Conservation (phyloP, 2,329 filamentous ascomycete species). For the Neocatenulostroma microsporum region DNA sequence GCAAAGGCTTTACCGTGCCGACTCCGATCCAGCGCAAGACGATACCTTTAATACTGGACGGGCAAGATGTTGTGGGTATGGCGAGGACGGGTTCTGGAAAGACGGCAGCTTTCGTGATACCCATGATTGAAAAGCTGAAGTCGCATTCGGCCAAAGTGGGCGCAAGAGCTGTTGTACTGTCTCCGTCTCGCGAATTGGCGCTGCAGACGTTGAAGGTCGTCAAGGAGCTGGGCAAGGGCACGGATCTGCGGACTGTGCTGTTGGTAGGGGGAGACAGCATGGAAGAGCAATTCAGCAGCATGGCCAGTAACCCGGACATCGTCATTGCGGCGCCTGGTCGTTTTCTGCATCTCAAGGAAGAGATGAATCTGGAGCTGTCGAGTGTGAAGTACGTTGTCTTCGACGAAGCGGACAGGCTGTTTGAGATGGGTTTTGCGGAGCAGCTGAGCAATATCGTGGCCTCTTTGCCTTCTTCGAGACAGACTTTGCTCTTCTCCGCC, state of each 20-base stretch:
- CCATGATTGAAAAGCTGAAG: slow-evolving; percentile 92
- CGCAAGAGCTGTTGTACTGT: slow-evolving; percentile 77
- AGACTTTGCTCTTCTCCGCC: slow-evolving; percentile 91
- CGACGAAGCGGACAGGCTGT: slow-evolving; percentile 91
- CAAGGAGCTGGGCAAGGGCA: slow-evolving; percentile 84
- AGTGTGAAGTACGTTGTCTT: slow-evolving; percentile 94
- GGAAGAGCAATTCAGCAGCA: slow-evolving; percentile 88
- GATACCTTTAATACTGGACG: slow-evolving; percentile 81
- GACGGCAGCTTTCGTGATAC: slow-evolving; percentile 95
- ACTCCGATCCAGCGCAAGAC: slow-evolving; percentile 97
- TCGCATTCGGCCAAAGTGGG: slow-evolving; percentile 81
- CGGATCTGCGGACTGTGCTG: slow-evolving; percentile 81
- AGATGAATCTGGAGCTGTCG: slow-evolving; percentile 87
- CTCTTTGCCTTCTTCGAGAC: slow-evolving; percentile 71
- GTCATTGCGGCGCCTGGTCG: slow-evolving; percentile 94
- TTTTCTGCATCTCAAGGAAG: slow-evolving; percentile 92
- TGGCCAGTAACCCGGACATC: slow-evolving; percentile 93
- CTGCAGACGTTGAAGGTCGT: slow-evolving; percentile 94
- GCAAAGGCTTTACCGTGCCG: slow-evolving; percentile 92
- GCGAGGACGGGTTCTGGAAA: slow-evolving; percentile 97
- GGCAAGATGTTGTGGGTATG: slow-evolving; percentile 96
- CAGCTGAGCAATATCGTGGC: slow-evolving; percentile 91
- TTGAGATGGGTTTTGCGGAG: slow-evolving; percentile 96
- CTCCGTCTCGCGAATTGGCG: slow-evolving; percentile 86
- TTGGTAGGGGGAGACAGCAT: slow-evolving; percentile 92